Evolutionary conservation across 1,284 basidiomycete species (phyloP).

Genomic region (Pseudomicrostroma phylloplanum): DNA sequence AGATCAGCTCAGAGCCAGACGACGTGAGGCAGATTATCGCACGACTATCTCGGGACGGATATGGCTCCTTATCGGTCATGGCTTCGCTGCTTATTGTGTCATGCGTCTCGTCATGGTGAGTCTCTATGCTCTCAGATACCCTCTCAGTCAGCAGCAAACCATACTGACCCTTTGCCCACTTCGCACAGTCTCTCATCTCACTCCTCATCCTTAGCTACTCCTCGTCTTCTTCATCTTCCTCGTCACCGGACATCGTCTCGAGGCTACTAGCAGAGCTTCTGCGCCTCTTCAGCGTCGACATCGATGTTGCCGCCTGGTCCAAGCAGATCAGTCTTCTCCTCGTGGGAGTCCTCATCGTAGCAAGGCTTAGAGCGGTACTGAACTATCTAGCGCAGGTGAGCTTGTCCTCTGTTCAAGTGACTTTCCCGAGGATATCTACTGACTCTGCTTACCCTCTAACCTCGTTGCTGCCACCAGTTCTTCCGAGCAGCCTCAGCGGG

Average conservation of each 20-base stretch:
- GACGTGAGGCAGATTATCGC: slow-evolving; percentile 45
- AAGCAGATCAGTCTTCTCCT: slow-evolving; percentile 50
- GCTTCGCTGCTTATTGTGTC: slow-evolving; percentile 52
- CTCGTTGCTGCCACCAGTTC: slow-evolving; percentile 25
- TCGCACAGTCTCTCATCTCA: not conserved
- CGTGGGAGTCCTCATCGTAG: slow-evolving; percentile 52
- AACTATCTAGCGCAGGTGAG: slow-evolving; percentile 44
- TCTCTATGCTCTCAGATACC: slow-evolving; percentile 21
- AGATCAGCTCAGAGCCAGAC: slow-evolving; percentile 39
- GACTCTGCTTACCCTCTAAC: not conserved
- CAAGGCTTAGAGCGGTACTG: slow-evolving; percentile 51
- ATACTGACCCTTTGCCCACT: slow-evolving; percentile 37
- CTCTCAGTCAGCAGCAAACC: slow-evolving; percentile 35
- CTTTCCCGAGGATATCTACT: not conserved
- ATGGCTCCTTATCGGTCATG: slow-evolving; percentile 46
- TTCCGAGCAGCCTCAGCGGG: slow-evolving; percentile 52
- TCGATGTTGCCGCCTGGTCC: slow-evolving; percentile 52
- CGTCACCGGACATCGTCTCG: slow-evolving; percentile 1
- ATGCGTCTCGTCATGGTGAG: slow-evolving; percentile 31
- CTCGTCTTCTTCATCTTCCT: not conserved
- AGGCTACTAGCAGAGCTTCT: slow-evolving; percentile 27
- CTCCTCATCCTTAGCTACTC: not conserved
- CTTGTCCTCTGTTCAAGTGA: not conserved
- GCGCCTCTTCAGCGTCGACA: slow-evolving; percentile 44
- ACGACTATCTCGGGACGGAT: slow-evolving; percentile 47